Base-by-base conservation (phyloP, 1,139 yeast species). In the Protomyces lactucae-debilis region DNA sequence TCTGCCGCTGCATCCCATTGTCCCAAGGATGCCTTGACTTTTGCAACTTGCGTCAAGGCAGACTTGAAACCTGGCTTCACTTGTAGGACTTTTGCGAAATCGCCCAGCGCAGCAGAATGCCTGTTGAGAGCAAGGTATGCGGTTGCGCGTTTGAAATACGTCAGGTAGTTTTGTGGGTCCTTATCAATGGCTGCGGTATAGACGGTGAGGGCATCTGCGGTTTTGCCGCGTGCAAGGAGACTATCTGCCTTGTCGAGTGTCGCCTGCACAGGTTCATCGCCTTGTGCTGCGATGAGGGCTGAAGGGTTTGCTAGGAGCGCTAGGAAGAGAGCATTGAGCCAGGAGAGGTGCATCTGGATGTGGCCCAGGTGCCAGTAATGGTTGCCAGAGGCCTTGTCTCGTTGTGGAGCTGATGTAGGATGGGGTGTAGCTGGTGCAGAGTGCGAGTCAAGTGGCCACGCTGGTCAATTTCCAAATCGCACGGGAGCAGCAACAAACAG, bases 81-180 rank as follows among this genome's bases (percentile, higher is more conserved):
- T 56, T 70, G 72, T 57, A 78, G 67, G 5, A 72, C 76, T 53
- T 67, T 68, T 53, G 72, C 71, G 59, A 77, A 73, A 61, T 78
- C 80, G 18, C 72, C 69, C 55, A 78, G 67, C 0, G 80, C 80
- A 53, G 72, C 73, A 28, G 64, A 54, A 54, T 76, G 76, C 57
- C 71, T 70, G 21, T 78, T 78, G 48, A 73, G 68, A 3, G 77
- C 72, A 63, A 76, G 70, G 59, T 75, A 73, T 32, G 77, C 77
- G 1, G 77, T 74, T 5, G 78, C 79, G 9, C 80, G 72, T 66
- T 75, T 75, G 70, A 75, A 78, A 45, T 71, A 66, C n/a, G 73
- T 71, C 66, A 75, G 65, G 66, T 73, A 75, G 68, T 75, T 74
- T 6, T 48, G 32, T 12, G 43, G 52, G 55, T 61, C 65, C n/a